Evolutionary conservation across 2,329 filamentous ascomycete genomes (phyloP), one percentile per base, ranked within the genome.

Genomic region (Aaosphaeria pasadenensis): DNA sequence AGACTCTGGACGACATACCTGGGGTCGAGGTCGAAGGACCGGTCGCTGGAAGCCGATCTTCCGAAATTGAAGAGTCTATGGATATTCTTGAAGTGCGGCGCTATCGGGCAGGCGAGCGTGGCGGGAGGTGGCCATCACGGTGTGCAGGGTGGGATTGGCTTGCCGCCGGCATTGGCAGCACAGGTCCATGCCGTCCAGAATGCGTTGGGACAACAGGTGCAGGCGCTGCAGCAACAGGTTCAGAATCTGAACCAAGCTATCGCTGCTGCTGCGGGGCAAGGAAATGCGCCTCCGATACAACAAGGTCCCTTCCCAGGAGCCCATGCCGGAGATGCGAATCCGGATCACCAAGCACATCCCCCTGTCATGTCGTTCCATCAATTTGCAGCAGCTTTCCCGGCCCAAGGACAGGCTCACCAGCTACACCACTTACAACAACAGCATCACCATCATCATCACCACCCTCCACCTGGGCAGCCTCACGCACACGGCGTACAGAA

Each of bases 1-100:
- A 54, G 63, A 28, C 53, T 71, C 30, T 72, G 69, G 69, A 67
- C 63, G 2, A 49, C 45, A 11, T 72, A 71, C 47, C 56, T 72
- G 17, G 59, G 64, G n/a, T 66, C 62, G 39, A 62, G 53, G 40
- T 58, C 49, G 11, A 31, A 41, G 17, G 59, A 61, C 11, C 57
- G 69, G 33, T 67, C 64, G 30, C 52, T 72, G 33, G 59, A 56
- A 33, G 46, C 45, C 24, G 69, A 72, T 49, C 51, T 71, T 45
- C 69, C 69, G 2, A 60, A 60, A 28, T 52, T 72, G 46, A 67
- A 62, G 58, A 63, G 47, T 39, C 52, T 71, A 32, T 69, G 64
- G 59, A 61, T 71, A 13, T 69, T 69, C 47, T 52, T 70, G 50
- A 54, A 59, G 7, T 65, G 59, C 41, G 62, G 57, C 1, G 57